Percentiles rank a stretch among this genome's conserved stretches.
These are phyloP conservation scores for Benincasa hispida DNA, from an alignment of 306 rosid species.

Conservation along the genomic window DNA sequence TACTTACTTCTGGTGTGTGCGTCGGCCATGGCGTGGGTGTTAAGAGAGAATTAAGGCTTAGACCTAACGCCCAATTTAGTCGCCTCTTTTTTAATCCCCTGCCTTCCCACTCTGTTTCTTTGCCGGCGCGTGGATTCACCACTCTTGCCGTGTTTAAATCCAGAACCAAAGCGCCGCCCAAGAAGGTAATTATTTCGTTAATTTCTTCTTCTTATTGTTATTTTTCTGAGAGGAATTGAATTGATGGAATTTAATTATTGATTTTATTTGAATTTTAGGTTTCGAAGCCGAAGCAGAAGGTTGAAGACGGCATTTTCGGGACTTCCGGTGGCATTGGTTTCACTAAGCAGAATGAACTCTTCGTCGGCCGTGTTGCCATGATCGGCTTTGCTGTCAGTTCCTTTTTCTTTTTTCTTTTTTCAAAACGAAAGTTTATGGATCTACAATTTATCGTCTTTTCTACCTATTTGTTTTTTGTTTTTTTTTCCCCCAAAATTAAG, in stretches of 20 bases:
- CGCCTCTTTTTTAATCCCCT: constrained; percentile 30
- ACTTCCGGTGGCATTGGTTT: constrained; percentile 98
- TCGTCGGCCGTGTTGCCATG: constrained; percentile 97
- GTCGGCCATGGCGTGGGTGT: constrained; percentile 30
- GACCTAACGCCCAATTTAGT: constrained; percentile 33
- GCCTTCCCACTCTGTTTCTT: constrained; percentile 22
- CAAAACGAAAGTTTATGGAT: too few relatives aligned
- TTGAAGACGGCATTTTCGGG: constrained; percentile 87
- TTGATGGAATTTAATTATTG: not conserved
- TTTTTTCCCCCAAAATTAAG: too few relatives aligned
- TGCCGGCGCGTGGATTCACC: constrained; percentile 19
- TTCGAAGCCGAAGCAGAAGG: constrained; percentile 51
- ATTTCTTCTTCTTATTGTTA: too few relatives aligned
- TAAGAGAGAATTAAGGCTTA: constrained; percentile 46
- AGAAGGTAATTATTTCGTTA: constrained; percentile 34
- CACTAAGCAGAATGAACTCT: constrained; percentile 93
- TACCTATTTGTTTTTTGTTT: too few relatives aligned
- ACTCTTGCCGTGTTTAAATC: constrained; percentile 68
- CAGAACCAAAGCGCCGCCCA: constrained; percentile 68
- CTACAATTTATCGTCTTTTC: too few relatives aligned
- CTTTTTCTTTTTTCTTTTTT: too few relatives aligned
- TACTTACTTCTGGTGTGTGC: constrained; percentile 61
- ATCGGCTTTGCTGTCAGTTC: constrained; percentile 83
- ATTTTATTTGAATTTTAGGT: constrained; percentile 23
- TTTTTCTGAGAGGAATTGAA: not conserved